Conservation (phyloP, 2,329 filamentous ascomycete genomes). For the Neonectria sp. region DNA sequence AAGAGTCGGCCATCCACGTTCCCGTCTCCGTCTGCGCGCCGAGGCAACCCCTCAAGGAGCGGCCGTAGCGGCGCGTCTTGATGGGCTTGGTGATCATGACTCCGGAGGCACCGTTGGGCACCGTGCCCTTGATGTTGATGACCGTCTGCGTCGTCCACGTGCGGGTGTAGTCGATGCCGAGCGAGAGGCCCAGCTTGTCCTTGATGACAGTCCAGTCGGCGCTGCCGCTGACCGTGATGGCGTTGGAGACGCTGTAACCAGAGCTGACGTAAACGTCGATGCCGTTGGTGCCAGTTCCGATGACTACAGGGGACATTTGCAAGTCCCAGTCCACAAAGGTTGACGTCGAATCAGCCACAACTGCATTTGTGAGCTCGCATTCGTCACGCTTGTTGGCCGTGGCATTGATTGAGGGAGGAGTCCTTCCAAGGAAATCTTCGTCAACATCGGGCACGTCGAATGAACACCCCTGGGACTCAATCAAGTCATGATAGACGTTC, state of each 20-base stretch:
- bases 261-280: constrained; percentile 28
- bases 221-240: constrained; percentile 21
- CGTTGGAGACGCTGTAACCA: constrained; percentile 27
- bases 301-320: constrained; percentile 31
- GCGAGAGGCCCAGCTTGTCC: constrained; percentile 13
- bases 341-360: constrained; percentile 21
- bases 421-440: neutral
- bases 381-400: neutral
- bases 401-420: neutral
- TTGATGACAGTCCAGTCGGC: constrained; percentile 20
- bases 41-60: constrained; percentile 19
- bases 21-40: constrained; percentile 19
- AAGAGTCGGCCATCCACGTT: constrained; percentile 27
- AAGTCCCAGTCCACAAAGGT: constrained; percentile 32
- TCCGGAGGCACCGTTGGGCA: constrained; percentile 22
- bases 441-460: neutral
- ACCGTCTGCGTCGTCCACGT: constrained; percentile 28
- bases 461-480: neutral
- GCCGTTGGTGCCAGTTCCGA: constrained; percentile 19
- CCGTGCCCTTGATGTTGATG: constrained; percentile 23
- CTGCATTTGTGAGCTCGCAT: constrained; percentile 14
- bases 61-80: constrained; percentile 26
- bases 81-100: constrained; percentile 33
- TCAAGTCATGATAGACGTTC: neutral
- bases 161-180: constrained; percentile 26